phyloP scores from a whole-genome alignment of 768 basidiomycete species.

The Crepidotus variabilis region DNA sequence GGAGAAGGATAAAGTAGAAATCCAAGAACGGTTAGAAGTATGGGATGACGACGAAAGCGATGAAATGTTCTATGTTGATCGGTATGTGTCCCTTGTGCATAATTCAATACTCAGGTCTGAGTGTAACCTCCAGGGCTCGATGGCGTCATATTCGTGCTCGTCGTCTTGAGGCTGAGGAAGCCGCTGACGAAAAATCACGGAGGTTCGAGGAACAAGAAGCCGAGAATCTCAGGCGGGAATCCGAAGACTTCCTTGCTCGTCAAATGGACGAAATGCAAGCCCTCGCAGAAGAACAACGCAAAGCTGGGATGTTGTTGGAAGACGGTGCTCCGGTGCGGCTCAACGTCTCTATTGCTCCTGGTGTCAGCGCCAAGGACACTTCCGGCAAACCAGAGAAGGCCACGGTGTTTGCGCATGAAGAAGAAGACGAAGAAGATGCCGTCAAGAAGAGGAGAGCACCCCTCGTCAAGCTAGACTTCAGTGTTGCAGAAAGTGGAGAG shows the following conservation, averaged over 20 bases:
- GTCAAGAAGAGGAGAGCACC: constrained; percentile 81
- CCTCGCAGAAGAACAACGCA: constrained; percentile 84
- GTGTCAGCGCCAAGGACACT: constrained; percentile 39
- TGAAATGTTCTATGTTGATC: constrained; percentile 89
- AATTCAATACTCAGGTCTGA: not conserved
- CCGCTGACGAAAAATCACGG: constrained; percentile 80
- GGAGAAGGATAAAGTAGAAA: constrained; percentile 75
- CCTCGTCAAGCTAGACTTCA: constrained; percentile 88
- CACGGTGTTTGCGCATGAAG: constrained; percentile 72
- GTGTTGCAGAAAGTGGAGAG: constrained; percentile 73
- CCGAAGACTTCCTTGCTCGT: constrained; percentile 87
- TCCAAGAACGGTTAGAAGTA: constrained; percentile 76
- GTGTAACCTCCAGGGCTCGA: constrained; percentile 53
- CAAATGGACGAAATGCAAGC: constrained; percentile 98
- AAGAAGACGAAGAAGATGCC: constrained; percentile 87
- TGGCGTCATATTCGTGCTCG: constrained; percentile 82
- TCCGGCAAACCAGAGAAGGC: constrained; percentile 43
- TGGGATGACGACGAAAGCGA: constrained; percentile 95
- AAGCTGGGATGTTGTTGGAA: constrained; percentile 85
- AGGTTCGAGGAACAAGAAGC: constrained; percentile 81
- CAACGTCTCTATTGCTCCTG: constrained; percentile 64
- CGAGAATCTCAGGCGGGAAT: constrained; percentile 84
- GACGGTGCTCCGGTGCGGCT: constrained; percentile 90
- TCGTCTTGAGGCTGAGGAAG: constrained; percentile 71
- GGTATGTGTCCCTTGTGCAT: constrained; percentile 42